phyloP scores from a whole-genome alignment of 1,284 basidiomycete genomes.

The Tranzscheliella williamsii region DNA sequence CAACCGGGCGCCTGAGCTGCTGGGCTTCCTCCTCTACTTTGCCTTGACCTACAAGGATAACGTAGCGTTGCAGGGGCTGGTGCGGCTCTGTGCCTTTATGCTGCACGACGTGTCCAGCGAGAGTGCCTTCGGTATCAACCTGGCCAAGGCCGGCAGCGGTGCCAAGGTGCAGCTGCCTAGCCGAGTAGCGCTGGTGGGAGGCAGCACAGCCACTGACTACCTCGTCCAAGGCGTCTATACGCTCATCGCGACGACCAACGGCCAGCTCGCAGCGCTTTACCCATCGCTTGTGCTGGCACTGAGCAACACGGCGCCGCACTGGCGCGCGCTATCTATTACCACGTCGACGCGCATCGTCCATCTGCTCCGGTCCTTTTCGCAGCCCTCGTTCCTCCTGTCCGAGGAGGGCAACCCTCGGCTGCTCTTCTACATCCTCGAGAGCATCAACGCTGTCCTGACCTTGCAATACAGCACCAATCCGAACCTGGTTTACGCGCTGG shows the following conservation, averaged over 20 bases:
- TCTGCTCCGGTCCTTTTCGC: slow-evolving; percentile 84
- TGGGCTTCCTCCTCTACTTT: slow-evolving; percentile 36
- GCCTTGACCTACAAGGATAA: slow-evolving; percentile 36
- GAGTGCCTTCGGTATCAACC: slow-evolving; percentile 69
- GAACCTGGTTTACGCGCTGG: slow-evolving; percentile 81
- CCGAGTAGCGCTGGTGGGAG: slow-evolving; percentile 14
- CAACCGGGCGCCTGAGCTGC: slow-evolving; percentile 21
- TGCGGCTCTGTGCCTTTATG: slow-evolving; percentile 85
- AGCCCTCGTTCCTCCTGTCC: slow-evolving; percentile 82
- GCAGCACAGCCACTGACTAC: slow-evolving; percentile 33
- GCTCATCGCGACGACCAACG: slow-evolving; percentile 76
- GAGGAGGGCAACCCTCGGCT: slow-evolving; percentile 91
- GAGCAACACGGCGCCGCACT: slow-evolving; percentile 82
- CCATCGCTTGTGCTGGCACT: slow-evolving; percentile 81
- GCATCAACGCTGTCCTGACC: slow-evolving; percentile 79
- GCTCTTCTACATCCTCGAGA: slow-evolving; percentile 89
- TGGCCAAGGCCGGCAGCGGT: slow-evolving; percentile 38
- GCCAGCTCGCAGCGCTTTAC: slow-evolving; percentile 65
- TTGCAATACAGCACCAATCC: slow-evolving; percentile 71
- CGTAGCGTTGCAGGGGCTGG: slow-evolving; percentile 83
- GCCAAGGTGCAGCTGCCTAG: slow-evolving; percentile 29
- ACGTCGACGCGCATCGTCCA: slow-evolving; percentile 81
- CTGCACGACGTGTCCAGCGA: slow-evolving; percentile 88
- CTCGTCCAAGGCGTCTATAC: slow-evolving; percentile 76
- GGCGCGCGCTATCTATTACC: slow-evolving; percentile 74